A percentile compares a stretch with the other conserved stretches of the same genome.
Evolutionary conservation across 306 rosid species (phyloP).

Genomic region (Vicia villosa): DNA sequence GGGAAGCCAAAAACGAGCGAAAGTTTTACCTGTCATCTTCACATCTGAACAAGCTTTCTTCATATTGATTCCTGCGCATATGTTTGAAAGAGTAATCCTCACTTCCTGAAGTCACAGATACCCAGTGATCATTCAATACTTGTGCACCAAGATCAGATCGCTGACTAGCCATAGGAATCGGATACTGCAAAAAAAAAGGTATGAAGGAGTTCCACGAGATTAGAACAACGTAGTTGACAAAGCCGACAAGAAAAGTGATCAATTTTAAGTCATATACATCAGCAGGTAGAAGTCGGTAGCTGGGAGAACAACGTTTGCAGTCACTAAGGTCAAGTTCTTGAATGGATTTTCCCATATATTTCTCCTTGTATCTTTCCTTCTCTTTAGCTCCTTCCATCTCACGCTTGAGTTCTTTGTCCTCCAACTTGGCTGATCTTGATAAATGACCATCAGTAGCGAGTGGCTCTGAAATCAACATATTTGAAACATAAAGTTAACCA

Average conservation of each 20-base stretch:
- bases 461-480: conserved; percentile 67
- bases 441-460: conserved; percentile 61
- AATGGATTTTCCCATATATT: conserved; percentile 84
- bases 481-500: conserved; percentile 38
- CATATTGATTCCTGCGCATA: conserved; percentile 97
- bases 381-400: conserved; percentile 78
- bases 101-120: conserved; percentile 98
- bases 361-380: conserved; percentile 83
- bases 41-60: conserved; percentile 93
- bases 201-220: conserved; percentile 35
- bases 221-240: conserved; percentile 17
- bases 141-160: conserved; percentile 87
- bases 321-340: conserved; percentile 95
- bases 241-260: conserved; percentile 24
- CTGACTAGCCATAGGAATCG: conserved; percentile 85
- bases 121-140: conserved; percentile 97
- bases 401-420: conserved; percentile 75
- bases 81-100: conserved; percentile 99
- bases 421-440: conserved; percentile 71
- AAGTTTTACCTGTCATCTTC: conserved; percentile 92
- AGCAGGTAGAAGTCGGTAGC: conserved; percentile 91
- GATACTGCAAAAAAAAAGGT: conserved; percentile 71
- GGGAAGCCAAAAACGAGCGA: background rate
- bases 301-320: conserved; percentile 87
- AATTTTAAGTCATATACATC: conserved; percentile 54